Evolutionary conservation across 768 basidiomycete genomes (phyloP), one percentile per base, ranked within the genome.

Genomic region (Dioszegia hungarica): DNA sequence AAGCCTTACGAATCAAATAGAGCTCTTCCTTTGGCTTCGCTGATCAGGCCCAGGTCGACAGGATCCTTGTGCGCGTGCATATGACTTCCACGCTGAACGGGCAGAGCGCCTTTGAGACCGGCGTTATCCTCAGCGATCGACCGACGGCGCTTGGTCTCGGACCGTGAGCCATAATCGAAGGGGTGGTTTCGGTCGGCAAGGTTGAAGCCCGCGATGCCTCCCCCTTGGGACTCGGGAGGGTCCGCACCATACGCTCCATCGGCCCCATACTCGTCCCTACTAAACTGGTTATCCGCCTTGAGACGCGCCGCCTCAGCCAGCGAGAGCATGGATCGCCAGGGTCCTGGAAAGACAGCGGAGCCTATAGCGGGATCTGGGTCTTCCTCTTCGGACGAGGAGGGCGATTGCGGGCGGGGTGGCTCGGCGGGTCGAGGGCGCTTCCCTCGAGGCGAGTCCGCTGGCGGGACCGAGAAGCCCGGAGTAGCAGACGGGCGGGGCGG

Each of bases 271-370:
- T 54, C 58, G 28, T 63, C 61, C 50, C 41, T 46, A 11, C 28
- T 57, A 5, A 61, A 36, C 28, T 67, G 66, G 27, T 59, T 62
- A 40, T 72, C 70, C 14, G 60, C 55, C 34, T 67, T 63, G n/a
- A 72, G 43, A 31, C 70, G 52, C 1, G 70, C 70, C 2, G 67
- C 70, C 47, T 72, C 70, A 12, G 67, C 70, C 6, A 72, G 60
- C 19, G 63, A 66, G 12, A 67, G 43, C 70, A 72, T 72, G 34
- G 63, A 68, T 29, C 61, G 57, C 65, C 64, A 68, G 4, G 70
- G 67, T 1, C 60, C 65, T 15, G 51, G 44, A 17, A 57, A n/a
- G 29, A 50, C 5, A 52, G 57, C 33, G 38, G 40, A 11, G 64
- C 43, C 8, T 51, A 63, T 20, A 22, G 36, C 49, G 12, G 49